phyloP scores from a whole-genome alignment of 192 early-diverging fungal genomes.

The Coemansia brasiliensis region DNA sequence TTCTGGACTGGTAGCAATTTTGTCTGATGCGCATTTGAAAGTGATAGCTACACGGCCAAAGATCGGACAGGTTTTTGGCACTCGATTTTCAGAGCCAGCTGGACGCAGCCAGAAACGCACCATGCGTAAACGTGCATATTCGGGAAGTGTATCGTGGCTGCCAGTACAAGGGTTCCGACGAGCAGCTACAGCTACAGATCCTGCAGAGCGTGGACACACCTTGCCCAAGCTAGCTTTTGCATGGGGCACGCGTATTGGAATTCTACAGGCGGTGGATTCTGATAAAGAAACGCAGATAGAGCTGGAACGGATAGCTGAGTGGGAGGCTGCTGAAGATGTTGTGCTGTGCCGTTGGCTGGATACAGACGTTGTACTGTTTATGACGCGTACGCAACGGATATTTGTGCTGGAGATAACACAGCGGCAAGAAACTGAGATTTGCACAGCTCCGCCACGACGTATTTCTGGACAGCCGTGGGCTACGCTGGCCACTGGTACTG shows the following conservation, averaged over 20 bases:
- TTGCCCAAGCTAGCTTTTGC: slow-evolving; percentile 39
- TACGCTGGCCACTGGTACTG: slow-evolving; percentile 47
- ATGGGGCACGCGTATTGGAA: slow-evolving; percentile 25
- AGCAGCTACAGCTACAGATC: slow-evolving; percentile 29
- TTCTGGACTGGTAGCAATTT: slow-evolving; percentile 43
- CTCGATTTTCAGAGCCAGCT: slow-evolving; percentile 10
- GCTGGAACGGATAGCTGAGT: slow-evolving; percentile 23
- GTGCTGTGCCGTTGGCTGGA: slow-evolving; percentile 51
- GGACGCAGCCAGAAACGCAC: slow-evolving; percentile 5
- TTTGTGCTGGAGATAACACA: slow-evolving; percentile 46
- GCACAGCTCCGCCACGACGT: slow-evolving; percentile 33
- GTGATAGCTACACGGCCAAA: slow-evolving; percentile 30
- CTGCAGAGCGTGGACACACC: slow-evolving; percentile 13
- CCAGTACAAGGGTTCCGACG: slow-evolving; percentile 29
- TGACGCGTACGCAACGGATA: slow-evolving; percentile 48
- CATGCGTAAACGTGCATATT: slow-evolving; percentile 37
- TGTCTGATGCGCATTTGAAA: slow-evolving; percentile 28
- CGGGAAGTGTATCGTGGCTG: slow-evolving; percentile 47
- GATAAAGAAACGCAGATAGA: slow-evolving; percentile 28
- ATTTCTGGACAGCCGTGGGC: slow-evolving; percentile 44
- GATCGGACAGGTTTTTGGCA: slow-evolving; percentile 35
- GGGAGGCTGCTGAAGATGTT: slow-evolving; percentile 46
- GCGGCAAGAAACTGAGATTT: slow-evolving; percentile 34
- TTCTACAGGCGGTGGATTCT: slow-evolving; percentile 20
- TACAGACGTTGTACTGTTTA: slow-evolving; percentile 28